Evolutionary conservation across 139 green algal genomes (phyloP).

Genomic region (Chlorella ohadii): DNA sequence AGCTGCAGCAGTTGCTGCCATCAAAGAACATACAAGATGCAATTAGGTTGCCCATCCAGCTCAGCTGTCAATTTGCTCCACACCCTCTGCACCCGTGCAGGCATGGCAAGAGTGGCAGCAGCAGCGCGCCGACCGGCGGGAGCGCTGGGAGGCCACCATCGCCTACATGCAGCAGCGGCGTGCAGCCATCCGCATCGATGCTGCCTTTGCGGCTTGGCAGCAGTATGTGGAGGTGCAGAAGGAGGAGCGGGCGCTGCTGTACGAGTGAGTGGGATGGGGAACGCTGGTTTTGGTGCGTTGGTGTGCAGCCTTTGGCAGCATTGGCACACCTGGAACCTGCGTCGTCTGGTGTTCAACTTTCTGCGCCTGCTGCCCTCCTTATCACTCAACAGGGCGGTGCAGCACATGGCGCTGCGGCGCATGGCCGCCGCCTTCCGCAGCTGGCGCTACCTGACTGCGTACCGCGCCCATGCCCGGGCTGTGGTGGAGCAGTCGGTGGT

Average conservation of each 20-base stretch:
- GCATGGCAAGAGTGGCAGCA: constrained; percentile 23
- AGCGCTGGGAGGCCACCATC: constrained; percentile 16
- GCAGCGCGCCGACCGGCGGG: constrained; percentile 7
- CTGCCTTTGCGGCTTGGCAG: constrained; percentile 31
- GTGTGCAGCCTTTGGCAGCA: not conserved
- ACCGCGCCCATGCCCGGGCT: not conserved
- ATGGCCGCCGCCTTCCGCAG: constrained; percentile 1
- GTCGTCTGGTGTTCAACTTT: not conserved
- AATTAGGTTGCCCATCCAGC: no score
- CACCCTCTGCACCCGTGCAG: not conserved
- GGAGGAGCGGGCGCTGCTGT: not conserved
- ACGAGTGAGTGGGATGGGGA: not conserved
- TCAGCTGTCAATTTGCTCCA: no score
- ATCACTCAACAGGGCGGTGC: not conserved
- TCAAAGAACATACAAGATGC: no score
- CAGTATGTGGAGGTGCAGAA: constrained; percentile 1
- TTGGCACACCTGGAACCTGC: not conserved
- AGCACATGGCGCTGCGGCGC: constrained; percentile 17
- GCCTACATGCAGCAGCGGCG: constrained; percentile 12
- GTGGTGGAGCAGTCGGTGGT: constrained; percentile 15
- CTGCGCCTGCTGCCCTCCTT: not conserved
- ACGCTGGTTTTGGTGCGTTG: not conserved
- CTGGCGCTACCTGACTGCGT: constrained; percentile 24
- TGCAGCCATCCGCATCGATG: not conserved
- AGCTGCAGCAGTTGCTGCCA: no score